Evolutionary conservation across 371 early-diverging fungal genomes (phyloP).

Genomic region (Mucor sp.): DNA sequence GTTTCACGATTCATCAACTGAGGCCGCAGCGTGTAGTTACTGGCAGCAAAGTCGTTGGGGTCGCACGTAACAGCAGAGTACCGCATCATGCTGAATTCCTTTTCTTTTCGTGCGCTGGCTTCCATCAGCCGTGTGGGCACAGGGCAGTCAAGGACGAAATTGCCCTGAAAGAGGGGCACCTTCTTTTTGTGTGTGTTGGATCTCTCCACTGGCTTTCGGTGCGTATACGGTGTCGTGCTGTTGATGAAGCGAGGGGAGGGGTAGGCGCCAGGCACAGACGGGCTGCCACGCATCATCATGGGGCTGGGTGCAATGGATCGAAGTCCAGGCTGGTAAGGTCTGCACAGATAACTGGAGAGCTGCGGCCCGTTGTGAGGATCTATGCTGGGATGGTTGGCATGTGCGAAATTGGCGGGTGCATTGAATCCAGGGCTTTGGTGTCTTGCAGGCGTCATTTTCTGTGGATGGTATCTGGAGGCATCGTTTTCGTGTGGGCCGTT

Average conservation of each 20-base stretch:
- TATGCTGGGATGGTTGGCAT: neutral
- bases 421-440: neutral
- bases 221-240: neutral
- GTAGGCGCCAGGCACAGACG: constrained; percentile 10
- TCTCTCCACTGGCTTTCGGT: constrained; percentile 9
- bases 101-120: constrained; percentile 51
- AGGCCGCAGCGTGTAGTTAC: constrained; percentile 81
- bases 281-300: constrained; percentile 1
- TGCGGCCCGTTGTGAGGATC: neutral
- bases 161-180: constrained; percentile 47
- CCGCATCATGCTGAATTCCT: constrained; percentile 76
- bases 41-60: constrained; percentile 76
- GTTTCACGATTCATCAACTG: constrained; percentile 76
- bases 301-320: constrained; percentile 15
- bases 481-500: neutral
- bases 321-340: constrained; percentile 16
- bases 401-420: neutral
- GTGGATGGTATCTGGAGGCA: neutral
- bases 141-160: constrained; percentile 73
- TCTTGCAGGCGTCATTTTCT: neutral
- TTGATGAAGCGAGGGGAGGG: neutral
- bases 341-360: constrained; percentile 1
- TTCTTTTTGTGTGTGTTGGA: constrained; percentile 12
- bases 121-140: constrained; percentile 67
- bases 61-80: constrained; percentile 87